These are phyloP conservation scores for Phylloporus sp. DNA, from an alignment of 768 basidiomycete genomes.

Conservation along the genomic window DNA sequence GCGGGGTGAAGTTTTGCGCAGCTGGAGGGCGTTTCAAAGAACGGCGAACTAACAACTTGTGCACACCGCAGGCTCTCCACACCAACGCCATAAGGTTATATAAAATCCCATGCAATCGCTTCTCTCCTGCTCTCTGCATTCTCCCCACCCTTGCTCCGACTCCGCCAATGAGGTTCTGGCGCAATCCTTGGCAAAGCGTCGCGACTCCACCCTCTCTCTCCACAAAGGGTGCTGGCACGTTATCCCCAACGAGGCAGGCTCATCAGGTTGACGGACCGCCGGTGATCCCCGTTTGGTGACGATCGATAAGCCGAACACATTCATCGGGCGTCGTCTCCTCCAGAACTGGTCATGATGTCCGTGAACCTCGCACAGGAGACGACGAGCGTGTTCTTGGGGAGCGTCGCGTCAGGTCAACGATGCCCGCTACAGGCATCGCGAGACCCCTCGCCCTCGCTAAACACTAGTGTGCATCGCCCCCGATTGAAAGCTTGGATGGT, in stretches of 20 bases:
- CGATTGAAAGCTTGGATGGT: not conserved
- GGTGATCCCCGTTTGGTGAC: not conserved
- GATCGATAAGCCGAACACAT: not conserved
- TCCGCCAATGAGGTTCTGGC: constrained; percentile 15
- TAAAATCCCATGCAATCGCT: constrained; percentile 7
- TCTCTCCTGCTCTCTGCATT: constrained; percentile 11
- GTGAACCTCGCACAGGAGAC: not conserved
- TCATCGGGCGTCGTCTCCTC: not conserved
- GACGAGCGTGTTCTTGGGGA: no score
- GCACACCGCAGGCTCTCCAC: not conserved
- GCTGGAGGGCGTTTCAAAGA: not conserved
- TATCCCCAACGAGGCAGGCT: not conserved
- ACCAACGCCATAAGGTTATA: constrained; percentile 16
- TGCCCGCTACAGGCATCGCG: no score
- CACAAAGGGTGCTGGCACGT: not conserved
- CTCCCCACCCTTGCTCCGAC: constrained; percentile 14
- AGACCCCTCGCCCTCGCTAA: not conserved
- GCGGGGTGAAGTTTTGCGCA: not conserved
- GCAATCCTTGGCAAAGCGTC: constrained; percentile 12
- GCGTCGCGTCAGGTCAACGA: not conserved
- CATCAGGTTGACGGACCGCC: not conserved
- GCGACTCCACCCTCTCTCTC: not conserved
- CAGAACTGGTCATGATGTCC: not conserved
- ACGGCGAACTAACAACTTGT: not conserved
- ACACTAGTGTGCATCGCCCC: not conserved